These are phyloP conservation scores for Conticribra guillardii DNA, from an alignment of 108 stramenopile species.

Conservation along the genomic window DNA sequence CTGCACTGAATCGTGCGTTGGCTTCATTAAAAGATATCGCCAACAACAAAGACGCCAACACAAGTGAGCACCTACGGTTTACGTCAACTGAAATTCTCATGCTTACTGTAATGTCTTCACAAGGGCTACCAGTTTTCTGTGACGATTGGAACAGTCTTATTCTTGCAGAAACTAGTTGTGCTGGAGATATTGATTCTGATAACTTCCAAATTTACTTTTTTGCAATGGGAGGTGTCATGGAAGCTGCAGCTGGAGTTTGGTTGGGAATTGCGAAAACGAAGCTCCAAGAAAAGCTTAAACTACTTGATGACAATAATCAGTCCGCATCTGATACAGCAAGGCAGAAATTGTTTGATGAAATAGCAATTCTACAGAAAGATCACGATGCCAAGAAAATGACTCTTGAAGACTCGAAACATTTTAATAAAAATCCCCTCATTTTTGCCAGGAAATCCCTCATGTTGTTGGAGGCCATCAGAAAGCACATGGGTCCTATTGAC, in stretches of 20 bases:
- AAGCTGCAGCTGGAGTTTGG: conserved; percentile 54
- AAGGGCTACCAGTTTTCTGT: conserved; percentile 61
- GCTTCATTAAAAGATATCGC: conserved; percentile 7
- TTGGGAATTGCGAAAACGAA: conserved; percentile 32
- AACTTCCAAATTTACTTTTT: conserved; percentile 41
- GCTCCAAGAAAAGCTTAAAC: conserved; percentile 19
- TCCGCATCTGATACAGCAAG: conserved; percentile 6
- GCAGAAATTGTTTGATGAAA: conserved; percentile 21
- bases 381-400: conserved; percentile 25
- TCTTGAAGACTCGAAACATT: conserved; percentile 21
- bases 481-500: conserved; percentile 56
- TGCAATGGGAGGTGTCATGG: conserved; percentile 41
- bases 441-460: conserved; percentile 61
- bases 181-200: conserved; percentile 31
- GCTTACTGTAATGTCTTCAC: conserved; percentile 56
- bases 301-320: conserved; percentile 4
- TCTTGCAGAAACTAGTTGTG: not conserved
- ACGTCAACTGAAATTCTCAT: conserved; percentile 62
- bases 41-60: conserved; percentile 22
- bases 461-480: conserved; percentile 51
- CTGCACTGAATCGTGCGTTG: conserved; percentile 43
- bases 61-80: conserved; percentile 30
- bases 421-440: conserved; percentile 41
- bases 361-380: conserved; percentile 44
- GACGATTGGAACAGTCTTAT: conserved; percentile 50